Evolutionary conservation across 2,329 filamentous ascomycete genomes (phyloP), one percentile per base, ranked within the genome.

Genomic region (Fusarium sp.): DNA sequence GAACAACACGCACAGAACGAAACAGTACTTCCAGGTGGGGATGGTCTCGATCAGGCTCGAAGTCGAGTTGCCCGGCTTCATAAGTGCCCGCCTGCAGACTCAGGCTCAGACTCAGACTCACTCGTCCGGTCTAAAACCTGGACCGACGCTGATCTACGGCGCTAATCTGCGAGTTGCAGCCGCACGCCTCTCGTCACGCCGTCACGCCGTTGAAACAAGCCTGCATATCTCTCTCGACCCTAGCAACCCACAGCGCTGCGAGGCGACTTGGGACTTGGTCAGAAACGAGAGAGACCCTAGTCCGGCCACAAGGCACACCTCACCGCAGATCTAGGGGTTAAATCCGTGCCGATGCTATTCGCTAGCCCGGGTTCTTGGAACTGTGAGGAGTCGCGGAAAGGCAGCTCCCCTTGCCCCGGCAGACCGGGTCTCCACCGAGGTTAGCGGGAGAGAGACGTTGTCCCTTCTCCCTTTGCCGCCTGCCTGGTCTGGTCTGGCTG

Each of bases 331-430:
- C 68, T 70, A 70, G 42, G 60, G 60, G 64, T 70, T 70, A 70
- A 70, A 70, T 49, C 68, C 67, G 68, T 40, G 31, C 38, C 61
- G 53, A 58, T 70, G 23, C 67, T 42, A 70, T 70, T 70, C 64
- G 68, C 67, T 70, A 70, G 68, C 64, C 68, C 68, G 67, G 56
- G 38, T 68, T 70, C 67, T 70, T 68, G 68, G 68, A 70, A 70
- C 64, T 68, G 60, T 16, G 64, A 70, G 61, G 58, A 70, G 57
- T 33, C n/a, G 46, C 61, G 67, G 67, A 58, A 70, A 58, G 62
- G 42, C 50, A 64, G 29, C 56, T 57, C 64, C 60, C 67, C 67
- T 70, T 70, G 67, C 68, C 68, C 68, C 67, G 68, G 64, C 59
- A 62, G 56, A 58, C 51, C 67, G 51, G 29, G 68, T 57, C 60